These are phyloP conservation scores for Mrakia gelida DNA, from an alignment of 768 basidiomycete genomes.

Conservation along the genomic window DNA sequence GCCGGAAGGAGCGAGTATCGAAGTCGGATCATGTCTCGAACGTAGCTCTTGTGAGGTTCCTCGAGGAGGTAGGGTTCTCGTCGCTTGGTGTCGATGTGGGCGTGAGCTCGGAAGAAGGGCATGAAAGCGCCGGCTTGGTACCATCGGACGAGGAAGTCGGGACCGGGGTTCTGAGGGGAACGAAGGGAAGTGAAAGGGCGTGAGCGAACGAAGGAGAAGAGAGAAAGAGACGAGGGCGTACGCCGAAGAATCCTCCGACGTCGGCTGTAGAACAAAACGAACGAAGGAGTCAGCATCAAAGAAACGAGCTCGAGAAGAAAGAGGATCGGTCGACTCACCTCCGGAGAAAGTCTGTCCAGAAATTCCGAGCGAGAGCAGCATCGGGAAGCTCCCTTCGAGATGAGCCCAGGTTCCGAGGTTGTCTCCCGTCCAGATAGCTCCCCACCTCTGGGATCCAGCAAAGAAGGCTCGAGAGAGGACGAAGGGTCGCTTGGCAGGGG, in stretches of 20 bases:
- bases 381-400: slow-evolving; percentile 86
- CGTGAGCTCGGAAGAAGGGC: slow-evolving; percentile 98
- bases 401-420: slow-evolving; percentile 98
- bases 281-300: too few relatives aligned
- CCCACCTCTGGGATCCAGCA: slow-evolving; percentile 89
- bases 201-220: not conserved
- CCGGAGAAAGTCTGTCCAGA: slow-evolving; percentile 89
- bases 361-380: slow-evolving; percentile 82
- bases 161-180: slow-evolving; percentile 60
- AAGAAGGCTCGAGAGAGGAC: slow-evolving; percentile 93
- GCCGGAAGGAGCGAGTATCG: slow-evolving; percentile 82
- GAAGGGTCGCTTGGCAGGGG: slow-evolving; percentile 78
- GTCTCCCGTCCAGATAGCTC: slow-evolving; percentile 99
- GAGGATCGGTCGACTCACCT: slow-evolving; percentile 54
- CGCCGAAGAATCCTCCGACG: slow-evolving; percentile 95
- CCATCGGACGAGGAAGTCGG: slow-evolving; percentile 94
- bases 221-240: slow-evolving; percentile 2
- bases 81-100: slow-evolving; percentile 95
- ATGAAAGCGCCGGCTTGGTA: slow-evolving; percentile 92
- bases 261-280: slow-evolving; percentile 59
- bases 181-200: not conserved
- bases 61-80: slow-evolving; percentile 91
- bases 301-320: not conserved
- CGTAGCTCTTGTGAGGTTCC: slow-evolving; percentile 77
- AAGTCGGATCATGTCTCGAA: slow-evolving; percentile 71